Evolutionary conservation across 2,329 filamentous ascomycete genomes (phyloP).

Genomic region (Laburnicola sp.): DNA sequence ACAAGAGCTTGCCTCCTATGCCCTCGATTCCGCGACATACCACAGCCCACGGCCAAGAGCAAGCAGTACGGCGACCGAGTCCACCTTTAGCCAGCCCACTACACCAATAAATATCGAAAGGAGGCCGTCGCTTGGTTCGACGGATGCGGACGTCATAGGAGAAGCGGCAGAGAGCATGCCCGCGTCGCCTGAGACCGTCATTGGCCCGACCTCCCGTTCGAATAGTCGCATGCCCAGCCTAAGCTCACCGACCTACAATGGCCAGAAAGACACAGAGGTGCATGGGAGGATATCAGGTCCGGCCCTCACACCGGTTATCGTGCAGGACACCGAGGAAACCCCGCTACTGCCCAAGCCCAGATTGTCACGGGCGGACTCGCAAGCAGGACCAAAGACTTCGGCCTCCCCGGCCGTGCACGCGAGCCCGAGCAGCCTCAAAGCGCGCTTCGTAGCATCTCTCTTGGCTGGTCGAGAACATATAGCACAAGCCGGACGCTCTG

Average conservation of each 20-base stretch:
- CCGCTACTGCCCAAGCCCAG: constrained; percentile 45
- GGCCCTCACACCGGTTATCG: constrained; percentile 26
- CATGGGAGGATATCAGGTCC: constrained; percentile 3
- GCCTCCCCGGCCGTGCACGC: constrained; percentile 18
- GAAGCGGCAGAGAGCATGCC: constrained; percentile 61
- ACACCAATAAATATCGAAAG: constrained; percentile 28
- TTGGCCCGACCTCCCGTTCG: constrained; percentile 21
- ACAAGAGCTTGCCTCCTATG: constrained; percentile 81
- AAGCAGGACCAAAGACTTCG: constrained; percentile 18
- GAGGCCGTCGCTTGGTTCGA: constrained; percentile 36
- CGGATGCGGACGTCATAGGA: constrained; percentile 58
- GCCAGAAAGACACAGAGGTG: constrained; percentile 6
- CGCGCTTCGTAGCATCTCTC: constrained; percentile 24
- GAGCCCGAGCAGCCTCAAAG: constrained; percentile 27
- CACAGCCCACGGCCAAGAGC: constrained; percentile 28
- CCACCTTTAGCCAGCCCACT: constrained; percentile 18
- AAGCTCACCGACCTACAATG: constrained; percentile 8
- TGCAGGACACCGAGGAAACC: constrained; percentile 40
- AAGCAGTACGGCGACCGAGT: constrained; percentile 33
- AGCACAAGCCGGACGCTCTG: constrained; percentile 28
- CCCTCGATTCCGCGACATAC: constrained; percentile 56
- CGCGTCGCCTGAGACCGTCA: constrained; percentile 51
- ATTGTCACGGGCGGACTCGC: constrained; percentile 28
- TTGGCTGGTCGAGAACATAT: constrained; percentile 26
- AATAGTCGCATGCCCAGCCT: constrained; percentile 33